Evolutionary conservation across 441 rosid genomes (phyloP).

Genomic region (Jatropha podagrica): DNA sequence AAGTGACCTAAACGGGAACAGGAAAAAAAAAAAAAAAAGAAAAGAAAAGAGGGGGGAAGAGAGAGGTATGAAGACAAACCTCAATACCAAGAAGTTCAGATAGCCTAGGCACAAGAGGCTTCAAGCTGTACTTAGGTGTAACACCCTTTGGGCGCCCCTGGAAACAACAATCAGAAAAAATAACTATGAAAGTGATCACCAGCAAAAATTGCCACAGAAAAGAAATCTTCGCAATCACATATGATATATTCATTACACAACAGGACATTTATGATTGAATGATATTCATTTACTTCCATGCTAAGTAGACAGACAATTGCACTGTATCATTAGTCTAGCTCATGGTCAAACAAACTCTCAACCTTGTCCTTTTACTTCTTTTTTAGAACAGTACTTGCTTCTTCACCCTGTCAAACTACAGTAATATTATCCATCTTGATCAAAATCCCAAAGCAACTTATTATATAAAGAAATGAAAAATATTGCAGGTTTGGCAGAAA

Average conservation of each 20-base stretch:
- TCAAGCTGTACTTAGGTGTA: constrained; percentile 93
- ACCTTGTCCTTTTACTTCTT: not conserved
- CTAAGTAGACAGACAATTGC: not conserved
- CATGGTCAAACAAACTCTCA: not conserved
- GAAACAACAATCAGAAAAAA: constrained; percentile 30
- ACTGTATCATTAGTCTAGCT: not conserved
- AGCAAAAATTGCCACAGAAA: not conserved
- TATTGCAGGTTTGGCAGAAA: not conserved
- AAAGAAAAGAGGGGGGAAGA: not conserved
- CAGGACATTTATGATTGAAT: not conserved
- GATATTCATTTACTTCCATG: not conserved
- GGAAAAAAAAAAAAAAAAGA: not conserved
- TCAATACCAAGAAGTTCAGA: constrained; percentile 87
- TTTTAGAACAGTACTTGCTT: not conserved
- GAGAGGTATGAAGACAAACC: constrained; percentile 37
- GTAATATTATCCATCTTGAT: not conserved
- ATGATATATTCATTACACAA: not conserved
- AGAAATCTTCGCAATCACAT: not conserved
- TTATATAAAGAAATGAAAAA: not conserved
- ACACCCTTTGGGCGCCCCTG: constrained; percentile 99
- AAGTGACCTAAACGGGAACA: not conserved
- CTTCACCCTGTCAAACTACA: not conserved
- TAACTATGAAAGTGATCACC: not conserved
- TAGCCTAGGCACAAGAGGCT: constrained; percentile 91
- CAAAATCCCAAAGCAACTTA: too few relatives aligned